phyloP scores from a whole-genome alignment of 2,329 filamentous ascomycete species.

The Colletotrichum somersetense region DNA sequence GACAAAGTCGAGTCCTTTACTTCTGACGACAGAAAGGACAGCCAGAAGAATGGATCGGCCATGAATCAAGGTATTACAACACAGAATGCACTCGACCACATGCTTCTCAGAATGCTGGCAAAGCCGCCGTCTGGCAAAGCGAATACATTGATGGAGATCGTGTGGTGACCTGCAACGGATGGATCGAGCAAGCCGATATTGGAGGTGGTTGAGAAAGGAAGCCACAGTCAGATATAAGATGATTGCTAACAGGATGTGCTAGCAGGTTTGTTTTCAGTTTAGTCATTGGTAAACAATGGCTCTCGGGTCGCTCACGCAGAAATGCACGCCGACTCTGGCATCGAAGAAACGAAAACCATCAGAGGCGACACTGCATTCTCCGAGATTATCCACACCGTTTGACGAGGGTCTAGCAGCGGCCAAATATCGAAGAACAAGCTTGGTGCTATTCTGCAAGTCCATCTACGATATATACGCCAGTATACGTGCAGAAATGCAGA shows the following conservation, averaged over 20 bases:
- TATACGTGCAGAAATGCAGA: too few species aligned
- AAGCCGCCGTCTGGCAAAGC: neutral
- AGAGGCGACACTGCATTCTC: neutral
- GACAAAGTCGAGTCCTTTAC: neutral
- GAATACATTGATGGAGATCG: neutral
- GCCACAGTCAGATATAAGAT: too few species aligned
- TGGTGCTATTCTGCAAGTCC: neutral
- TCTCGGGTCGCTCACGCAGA: too few species aligned
- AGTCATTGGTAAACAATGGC: neutral
- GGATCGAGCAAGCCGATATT: neutral
- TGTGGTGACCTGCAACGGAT: neutral
- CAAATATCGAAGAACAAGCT: neutral
- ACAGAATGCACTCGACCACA: neutral
- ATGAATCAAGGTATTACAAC: neutral
- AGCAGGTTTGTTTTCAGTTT: neutral
- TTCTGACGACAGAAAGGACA: neutral
- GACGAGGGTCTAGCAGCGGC: too few species aligned
- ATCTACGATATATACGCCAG: neutral
- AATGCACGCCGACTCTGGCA: neutral
- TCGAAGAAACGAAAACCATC: neutral
- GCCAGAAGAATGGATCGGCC: neutral
- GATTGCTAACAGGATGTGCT: neutral
- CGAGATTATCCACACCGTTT: neutral
- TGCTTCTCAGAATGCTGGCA: neutral
- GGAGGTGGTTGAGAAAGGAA: fast-evolving